Evolutionary conservation across 257 asterid species (phyloP), one percentile per base, ranked within the genome.

Genomic region (Cruciata laevipes): DNA sequence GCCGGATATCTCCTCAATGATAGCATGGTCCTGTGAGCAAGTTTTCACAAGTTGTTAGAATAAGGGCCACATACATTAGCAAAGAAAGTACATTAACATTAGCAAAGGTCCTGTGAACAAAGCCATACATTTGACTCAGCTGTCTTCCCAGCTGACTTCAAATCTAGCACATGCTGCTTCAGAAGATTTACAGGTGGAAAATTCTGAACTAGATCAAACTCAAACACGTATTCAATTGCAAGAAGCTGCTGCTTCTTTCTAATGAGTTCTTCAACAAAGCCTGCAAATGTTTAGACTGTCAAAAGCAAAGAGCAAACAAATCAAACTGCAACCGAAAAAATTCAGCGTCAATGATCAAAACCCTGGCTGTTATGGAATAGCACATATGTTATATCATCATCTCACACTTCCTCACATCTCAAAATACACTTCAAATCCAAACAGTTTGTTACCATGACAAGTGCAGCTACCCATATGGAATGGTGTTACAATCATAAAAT

Each of bases 161-260:
- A 24, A 21, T 51, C 16, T 7, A 18, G 9, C 20, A 68, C 69
- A 61, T 73, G 61, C 24, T 52, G 60, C 69, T 40, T 67, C 73
- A 73, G 66, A 27, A 73, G 73, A 49, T n/a, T 53, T 44, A 73
- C 69, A 7, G 77, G 73, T n/a, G 77, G 55, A 33, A 73, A 24
- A 42, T 20, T 12, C 21, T 73, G 18, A 68, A 68, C 60, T 35
- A 73, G 65, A 49, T 62, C 35, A 31, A 73, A 73, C 47, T 32
- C 77, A 9, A 68, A 73, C 37, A 73, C 73, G 38, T 68, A 68
- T 20, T 16, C 38, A 52, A 73, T 33, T 11, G 77, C 77, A 38
- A 61, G 32, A 59, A 73, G 61, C 38, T 44, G 37, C 66, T 52
- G 64, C 24, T 61, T 61, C 42, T 62, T 68, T 12, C 30, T 10